Base-by-base conservation (phyloP, 768 basidiomycete species). In the Mycena haematopus region DNA sequence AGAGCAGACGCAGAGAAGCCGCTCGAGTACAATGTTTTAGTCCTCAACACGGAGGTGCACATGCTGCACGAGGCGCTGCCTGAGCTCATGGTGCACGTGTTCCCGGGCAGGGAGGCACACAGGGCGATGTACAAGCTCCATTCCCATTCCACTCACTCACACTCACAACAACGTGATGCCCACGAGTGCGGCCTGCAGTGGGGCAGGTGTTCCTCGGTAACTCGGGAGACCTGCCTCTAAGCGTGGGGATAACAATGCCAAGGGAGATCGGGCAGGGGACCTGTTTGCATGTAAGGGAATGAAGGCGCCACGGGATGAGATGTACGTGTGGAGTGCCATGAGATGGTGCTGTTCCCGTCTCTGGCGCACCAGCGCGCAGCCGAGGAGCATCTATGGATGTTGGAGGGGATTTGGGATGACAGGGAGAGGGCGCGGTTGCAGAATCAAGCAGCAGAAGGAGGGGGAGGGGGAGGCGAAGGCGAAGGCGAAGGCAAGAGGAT, bases 301-400 rank as follows among this genome's bases (percentile, higher is more conserved):
- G 40, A 84, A 84, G 65, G 73, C 79, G 60, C 81, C 82, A 0
- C 65, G 65, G 29, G 69, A 77, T n/a, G 88, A 86, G 89, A 94
- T 70, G 85, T 96, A 44, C 95, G 93, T 72, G 84, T 96, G 63
- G 93, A 96, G 76, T 93, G 92, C 71, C 90, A 92, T 70, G 92
- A 95, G 66, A 78, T 85, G 35, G 91, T 91, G 2, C 86, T 87
- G 15, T 89, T 91, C 73, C 91, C 93, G 0, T 80, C 81, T 21
- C 60, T 80, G 0, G 79, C 84, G 36, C 88, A 91, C 69, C 74
- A 93, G 38, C 81, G 86, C 53, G 87, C 86, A 3, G 90, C 89
- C 8, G 91, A 94, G 72, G 91, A 93, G 62, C 90, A 93, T 68
- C 70, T 95, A 10, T 75, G 74, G 31, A 80, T 79, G 74, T 74